Base-by-base conservation (phyloP, 352 stramenopile species). In the Phytophthora kernoviae region DNA sequence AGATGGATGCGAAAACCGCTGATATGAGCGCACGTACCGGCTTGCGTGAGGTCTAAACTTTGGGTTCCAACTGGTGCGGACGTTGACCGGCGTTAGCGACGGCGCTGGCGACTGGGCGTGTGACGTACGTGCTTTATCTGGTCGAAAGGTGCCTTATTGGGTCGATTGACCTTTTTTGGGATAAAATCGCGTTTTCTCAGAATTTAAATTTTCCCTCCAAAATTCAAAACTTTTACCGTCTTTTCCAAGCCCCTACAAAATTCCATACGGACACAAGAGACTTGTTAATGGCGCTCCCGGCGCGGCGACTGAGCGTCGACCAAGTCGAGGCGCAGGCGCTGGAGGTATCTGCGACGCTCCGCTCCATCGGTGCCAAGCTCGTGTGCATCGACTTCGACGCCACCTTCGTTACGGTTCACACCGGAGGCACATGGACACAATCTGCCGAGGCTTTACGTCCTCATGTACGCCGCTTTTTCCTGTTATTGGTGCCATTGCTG, bases 341-440 rank as follows among this genome's bases (percentile, higher is more conserved):
- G 21, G 76, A 90, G 56, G 84, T 82, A 37, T 72, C 73, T 3
- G 42, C 30, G 1, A 64, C 62, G 5, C 68, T 94, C 30, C 51
- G 64, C 8, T 68, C 66, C 9, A 65, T 58, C 1, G 75, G 79
- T 22, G 68, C 69, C 14, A 87, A 79, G 33, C 77, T 94, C 45
- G 80, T 94, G 26, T 93, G 83, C 49, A 89, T 94, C 59, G 86
- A 94, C 67, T 92, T 94, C 54, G 86, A 94, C 52, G 75, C 84
- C 42, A 94, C 86, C 30, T 87, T 94, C 51, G 77, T 94, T 46
- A 58, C 61, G 47, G 70, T 94, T 17, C 86, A 94, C 71, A 94
- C 86, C 8, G 75, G 80, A 42, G 86, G 84, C 37, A 40, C 62
- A 7, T 94, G 85, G 85, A 40, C 62, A 7, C 48, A 36, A 2